Base-by-base conservation (phyloP, 2,329 filamentous ascomycete species). In the Ambrosiella xylebori region DNA sequence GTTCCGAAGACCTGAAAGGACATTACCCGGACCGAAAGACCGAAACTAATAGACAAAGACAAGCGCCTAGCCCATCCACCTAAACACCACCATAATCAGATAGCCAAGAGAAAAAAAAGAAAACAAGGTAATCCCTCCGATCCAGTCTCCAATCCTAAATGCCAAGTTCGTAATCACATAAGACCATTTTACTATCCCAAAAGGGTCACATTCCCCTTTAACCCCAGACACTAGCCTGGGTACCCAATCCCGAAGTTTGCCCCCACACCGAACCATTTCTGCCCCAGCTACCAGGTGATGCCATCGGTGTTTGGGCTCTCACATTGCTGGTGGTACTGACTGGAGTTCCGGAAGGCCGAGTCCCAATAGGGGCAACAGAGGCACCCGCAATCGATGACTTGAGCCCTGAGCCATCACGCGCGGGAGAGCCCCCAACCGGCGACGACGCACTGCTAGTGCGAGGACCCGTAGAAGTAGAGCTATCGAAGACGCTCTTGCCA, bases 201-300 rank as follows among this genome's bases (percentile, higher is more conserved):
- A 49, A 49, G 44, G 9, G 37, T 13, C 27, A 12, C 36, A 2
- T 27, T 27, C 4, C 27, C 44, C 7, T 58, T 62, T 83, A 96
- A 65, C 90, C 90, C 90, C 90, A 97, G 64, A 96, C 91, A 63
- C 88, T 94, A 63, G 90, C 89, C 69, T 94, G 88, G 61, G 90
- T 86, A 63, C 89, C 87, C 61, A 94, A 81, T 55, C 82, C 81
- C 63, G 83, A 86, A 66, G 86, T 88, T 66, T 83, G 84, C 61
- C 88, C 86, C 90, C 90, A 95, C 51, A 91, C 87, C 44, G 83
- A 85, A 63, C 83, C 27, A 27, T 27, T 27, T 27, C 27, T 27
- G 3, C 27, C 27, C 27, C 27, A 27, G 5, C 27, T 27, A 27
- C 27, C 27, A 27, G 27, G 27, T 3, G 27, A 27, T 5, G 89